These are phyloP conservation scores for Diddensiella caesifluorescens DNA, from an alignment of 805 yeast species.

Conservation along the genomic window DNA sequence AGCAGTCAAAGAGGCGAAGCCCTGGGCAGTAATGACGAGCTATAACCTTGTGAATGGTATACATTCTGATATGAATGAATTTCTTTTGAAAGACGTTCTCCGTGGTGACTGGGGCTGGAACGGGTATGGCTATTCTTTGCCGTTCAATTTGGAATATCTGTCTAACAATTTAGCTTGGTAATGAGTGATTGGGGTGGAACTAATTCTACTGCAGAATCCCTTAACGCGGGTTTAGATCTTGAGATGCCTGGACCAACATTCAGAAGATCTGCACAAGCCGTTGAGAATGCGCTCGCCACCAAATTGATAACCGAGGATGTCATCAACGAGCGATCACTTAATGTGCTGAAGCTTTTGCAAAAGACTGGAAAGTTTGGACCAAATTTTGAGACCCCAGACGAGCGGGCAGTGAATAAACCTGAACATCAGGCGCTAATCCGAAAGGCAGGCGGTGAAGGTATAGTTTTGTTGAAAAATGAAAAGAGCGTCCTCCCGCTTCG, in stretches of 20 bases:
- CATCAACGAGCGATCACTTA: constrained; percentile 44
- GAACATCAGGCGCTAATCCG: constrained; percentile 41
- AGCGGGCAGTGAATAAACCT: constrained; percentile 42
- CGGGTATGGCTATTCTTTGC: too few relatives aligned
- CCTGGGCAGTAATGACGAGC: constrained; percentile 54
- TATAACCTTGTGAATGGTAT: constrained; percentile 59
- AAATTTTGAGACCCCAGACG: constrained; percentile 39
- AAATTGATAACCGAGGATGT: constrained; percentile 41
- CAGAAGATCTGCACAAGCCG: constrained; percentile 41
- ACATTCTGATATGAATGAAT: constrained; percentile 46
- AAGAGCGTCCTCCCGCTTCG: constrained; percentile 42
- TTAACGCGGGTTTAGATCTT: constrained; percentile 53
- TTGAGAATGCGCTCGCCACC: constrained; percentile 40
- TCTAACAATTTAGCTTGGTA: constrained; percentile 43
- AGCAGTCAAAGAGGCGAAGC: constrained; percentile 49
- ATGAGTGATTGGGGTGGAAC: constrained; percentile 62
- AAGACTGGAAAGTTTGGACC: constrained; percentile 40
- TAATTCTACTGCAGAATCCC: constrained; percentile 41
- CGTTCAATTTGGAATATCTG: too few relatives aligned
- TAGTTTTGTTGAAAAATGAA: constrained; percentile 54
- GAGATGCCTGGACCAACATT: constrained; percentile 64
- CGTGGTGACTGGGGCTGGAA: constrained; percentile 51
- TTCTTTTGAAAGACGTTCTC: constrained; percentile 42
- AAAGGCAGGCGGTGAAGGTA: constrained; percentile 43
- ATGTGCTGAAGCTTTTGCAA: constrained; percentile 45